Evolutionary conservation across 345 rosid genomes (phyloP).

Genomic region (Linum usitatissimum): DNA sequence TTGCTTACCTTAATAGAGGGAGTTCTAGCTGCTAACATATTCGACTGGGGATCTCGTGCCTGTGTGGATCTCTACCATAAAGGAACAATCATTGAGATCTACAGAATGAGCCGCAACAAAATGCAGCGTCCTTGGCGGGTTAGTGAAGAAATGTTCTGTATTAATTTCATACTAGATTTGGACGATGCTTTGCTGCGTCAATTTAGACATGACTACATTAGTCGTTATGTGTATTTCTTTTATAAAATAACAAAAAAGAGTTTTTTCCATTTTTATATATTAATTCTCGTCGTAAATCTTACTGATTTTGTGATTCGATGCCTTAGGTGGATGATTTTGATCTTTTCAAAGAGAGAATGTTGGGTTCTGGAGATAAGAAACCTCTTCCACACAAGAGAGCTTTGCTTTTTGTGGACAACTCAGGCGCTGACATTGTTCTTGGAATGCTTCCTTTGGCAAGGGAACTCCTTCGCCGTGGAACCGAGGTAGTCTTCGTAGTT

Average conservation of each 20-base stretch:
- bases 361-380: conserved; percentile 52
- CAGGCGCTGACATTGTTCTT: conserved; percentile 85
- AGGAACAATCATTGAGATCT: conserved; percentile 96
- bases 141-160: conserved; percentile 17
- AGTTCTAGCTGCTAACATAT: conserved; percentile 96
- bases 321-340: conserved; percentile 92
- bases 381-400: conserved; percentile 82
- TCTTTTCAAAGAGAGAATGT: conserved; percentile 74
- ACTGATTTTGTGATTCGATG: conserved; percentile 2
- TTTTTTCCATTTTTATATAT: too few species aligned
- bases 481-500: conserved; percentile 42
- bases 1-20: conserved; percentile 87
- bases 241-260: neutral
- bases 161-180: too few species aligned
- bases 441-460: conserved; percentile 99
- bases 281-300: neutral
- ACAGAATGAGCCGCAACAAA: conserved; percentile 96
- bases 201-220: too few species aligned
- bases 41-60: conserved; percentile 99
- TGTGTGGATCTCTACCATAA: conserved; percentile 98
- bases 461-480: conserved; percentile 89
- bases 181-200: too few species aligned
- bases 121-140: conserved; percentile 99
- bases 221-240: neutral
- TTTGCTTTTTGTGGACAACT: conserved; percentile 90